Evolutionary conservation across 2,329 filamentous ascomycete species (phyloP).

Genomic region (Stemphylium lycopersici): DNA sequence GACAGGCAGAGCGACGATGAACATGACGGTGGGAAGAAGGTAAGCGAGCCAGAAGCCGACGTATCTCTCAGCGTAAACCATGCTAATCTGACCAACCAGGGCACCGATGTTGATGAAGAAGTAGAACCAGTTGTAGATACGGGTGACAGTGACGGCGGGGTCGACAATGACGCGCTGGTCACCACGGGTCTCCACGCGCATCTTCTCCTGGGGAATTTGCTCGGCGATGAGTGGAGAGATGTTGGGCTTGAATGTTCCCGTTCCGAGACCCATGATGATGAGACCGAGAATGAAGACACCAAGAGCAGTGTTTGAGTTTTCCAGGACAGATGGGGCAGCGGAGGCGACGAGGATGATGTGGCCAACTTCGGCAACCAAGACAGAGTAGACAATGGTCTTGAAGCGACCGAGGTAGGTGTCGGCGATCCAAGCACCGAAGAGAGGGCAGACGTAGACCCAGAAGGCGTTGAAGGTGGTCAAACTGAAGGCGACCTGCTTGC

Average conservation of each 20-base stretch:
- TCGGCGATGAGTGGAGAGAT: conserved; percentile 64
- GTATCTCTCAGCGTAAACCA: conserved; percentile 50
- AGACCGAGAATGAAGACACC: conserved; percentile 63
- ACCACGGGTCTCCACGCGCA: conserved; percentile 49
- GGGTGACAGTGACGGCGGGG: conserved; percentile 68
- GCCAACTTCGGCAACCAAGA: conserved; percentile 64
- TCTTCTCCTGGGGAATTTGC: conserved; percentile 66
- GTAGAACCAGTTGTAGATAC: conserved; percentile 66
- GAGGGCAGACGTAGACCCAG: conserved; percentile 64
- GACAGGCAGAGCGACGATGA: conserved; percentile 65
- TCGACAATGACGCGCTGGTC: conserved; percentile 70
- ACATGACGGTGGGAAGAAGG: conserved; percentile 69
- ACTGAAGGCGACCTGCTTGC: conserved; percentile 60
- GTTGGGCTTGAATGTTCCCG: conserved; percentile 74
- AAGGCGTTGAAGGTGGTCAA: conserved; percentile 62
- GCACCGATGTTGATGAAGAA: conserved; percentile 49
- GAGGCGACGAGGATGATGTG: conserved; percentile 62
- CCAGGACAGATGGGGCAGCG: conserved; percentile 59
- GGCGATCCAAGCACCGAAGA: conserved; percentile 64
- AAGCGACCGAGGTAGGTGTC: conserved; percentile 67
- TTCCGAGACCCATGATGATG: conserved; percentile 69
- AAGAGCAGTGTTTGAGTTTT: conserved; percentile 56
- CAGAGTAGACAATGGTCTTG: conserved; percentile 64
- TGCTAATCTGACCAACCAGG: conserved; percentile 44
- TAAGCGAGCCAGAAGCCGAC: conserved; percentile 77